Percentiles rank a stretch among this genome's conserved stretches.
phyloP scores from a whole-genome alignment of 1,284 basidiomycete species.

The Phlebopus sp. region DNA sequence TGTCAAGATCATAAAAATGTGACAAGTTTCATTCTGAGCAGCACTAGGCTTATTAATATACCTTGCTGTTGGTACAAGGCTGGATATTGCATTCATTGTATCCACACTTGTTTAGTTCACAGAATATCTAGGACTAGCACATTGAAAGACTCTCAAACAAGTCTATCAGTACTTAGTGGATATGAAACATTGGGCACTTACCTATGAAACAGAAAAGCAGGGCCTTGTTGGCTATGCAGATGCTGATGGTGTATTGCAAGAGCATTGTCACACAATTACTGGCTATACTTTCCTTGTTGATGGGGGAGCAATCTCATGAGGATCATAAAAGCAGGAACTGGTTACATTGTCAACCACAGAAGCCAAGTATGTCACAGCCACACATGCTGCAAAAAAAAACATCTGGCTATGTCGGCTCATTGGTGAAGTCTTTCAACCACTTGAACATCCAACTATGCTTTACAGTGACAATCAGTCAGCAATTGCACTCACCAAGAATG shows the following conservation, averaged over 20 bases:
- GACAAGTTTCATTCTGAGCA: not conserved
- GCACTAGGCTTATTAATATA: conserved; percentile 18
- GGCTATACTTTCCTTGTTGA: conserved; percentile 19
- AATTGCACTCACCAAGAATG: conserved; percentile 28
- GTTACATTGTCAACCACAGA: conserved; percentile 26
- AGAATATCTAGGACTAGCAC: not conserved
- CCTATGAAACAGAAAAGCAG: not conserved
- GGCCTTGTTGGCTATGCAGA: conserved; percentile 20
- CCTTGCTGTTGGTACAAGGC: conserved; percentile 11
- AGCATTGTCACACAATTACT: conserved; percentile 29
- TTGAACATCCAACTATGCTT: no score
- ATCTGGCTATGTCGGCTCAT: conserved; percentile 18
- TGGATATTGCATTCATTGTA: conserved; percentile 4
- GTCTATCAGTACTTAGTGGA: no score
- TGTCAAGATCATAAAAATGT: not conserved
- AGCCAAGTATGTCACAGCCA: conserved; percentile 31
- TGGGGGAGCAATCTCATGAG: conserved; percentile 1
- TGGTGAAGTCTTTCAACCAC: conserved; percentile 4
- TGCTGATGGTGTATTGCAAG: conserved; percentile 28
- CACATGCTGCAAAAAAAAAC: conserved; percentile 18
- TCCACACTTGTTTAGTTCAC: not conserved
- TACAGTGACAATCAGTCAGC: conserved; percentile 34
- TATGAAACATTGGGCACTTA: not conserved
- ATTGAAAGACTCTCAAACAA: conserved; percentile 5
- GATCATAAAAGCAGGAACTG: not conserved